phyloP scores from a whole-genome alignment of 2,329 filamentous ascomycete species.

The Fusarium nematophilum region DNA sequence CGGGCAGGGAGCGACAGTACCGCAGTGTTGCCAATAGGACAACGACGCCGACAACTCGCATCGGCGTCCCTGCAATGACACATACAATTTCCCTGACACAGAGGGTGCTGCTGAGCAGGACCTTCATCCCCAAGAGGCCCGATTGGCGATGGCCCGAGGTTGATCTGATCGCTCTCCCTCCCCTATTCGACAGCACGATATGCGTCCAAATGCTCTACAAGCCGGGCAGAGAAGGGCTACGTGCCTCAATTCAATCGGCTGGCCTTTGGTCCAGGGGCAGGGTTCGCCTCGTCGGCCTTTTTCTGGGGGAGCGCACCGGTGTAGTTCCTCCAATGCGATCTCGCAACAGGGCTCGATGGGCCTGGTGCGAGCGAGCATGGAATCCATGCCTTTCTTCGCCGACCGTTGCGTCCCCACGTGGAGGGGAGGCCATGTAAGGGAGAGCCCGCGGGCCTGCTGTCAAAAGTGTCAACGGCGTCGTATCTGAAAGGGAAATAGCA shows the following conservation, averaged over 20 bases:
- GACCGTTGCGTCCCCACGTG: slow-evolving; percentile 31
- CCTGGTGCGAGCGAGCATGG: slow-evolving; percentile 17
- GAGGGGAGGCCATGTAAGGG: slow-evolving; percentile 5
- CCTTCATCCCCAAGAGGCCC: slow-evolving; percentile 12
- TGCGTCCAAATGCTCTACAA: too few relatives aligned
- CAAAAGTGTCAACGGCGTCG: slow-evolving; percentile 26
- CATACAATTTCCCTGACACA: background rate
- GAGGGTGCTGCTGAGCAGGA: background rate
- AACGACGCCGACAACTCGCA: background rate
- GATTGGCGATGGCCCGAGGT: slow-evolving; percentile 26
- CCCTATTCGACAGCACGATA: background rate
- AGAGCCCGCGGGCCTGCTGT: slow-evolving; percentile 26
- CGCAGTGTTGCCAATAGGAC: too few relatives aligned
- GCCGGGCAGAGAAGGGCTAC: too few relatives aligned
- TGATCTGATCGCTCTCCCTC: slow-evolving; percentile 19
- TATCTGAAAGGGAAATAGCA: background rate
- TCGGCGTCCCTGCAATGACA: background rate
- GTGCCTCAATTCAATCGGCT: too few relatives aligned
- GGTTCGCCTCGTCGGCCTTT: slow-evolving; percentile 3
- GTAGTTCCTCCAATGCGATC: slow-evolving; percentile 25
- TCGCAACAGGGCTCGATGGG: slow-evolving; percentile 7
- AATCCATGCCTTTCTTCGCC: slow-evolving; percentile 7
- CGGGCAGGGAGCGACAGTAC: background rate
- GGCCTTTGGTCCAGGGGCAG: slow-evolving; percentile 3
- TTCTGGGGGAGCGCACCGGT: slow-evolving; percentile 1